phyloP scores from a whole-genome alignment of 2,329 filamentous ascomycete genomes.

The Aspergillus fijiensis region DNA sequence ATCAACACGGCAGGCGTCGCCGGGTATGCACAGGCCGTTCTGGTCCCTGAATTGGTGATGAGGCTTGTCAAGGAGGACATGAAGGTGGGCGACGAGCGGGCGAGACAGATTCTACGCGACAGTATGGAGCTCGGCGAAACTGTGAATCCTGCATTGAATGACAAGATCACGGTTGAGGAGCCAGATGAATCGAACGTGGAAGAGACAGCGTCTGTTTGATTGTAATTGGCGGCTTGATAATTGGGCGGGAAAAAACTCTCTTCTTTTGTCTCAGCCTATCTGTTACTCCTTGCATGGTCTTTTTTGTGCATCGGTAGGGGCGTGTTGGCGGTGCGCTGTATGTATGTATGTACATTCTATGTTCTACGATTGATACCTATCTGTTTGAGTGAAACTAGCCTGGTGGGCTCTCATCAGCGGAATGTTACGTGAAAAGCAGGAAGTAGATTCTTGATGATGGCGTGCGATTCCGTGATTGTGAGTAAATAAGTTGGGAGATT shows the following conservation, averaged over 20 bases:
- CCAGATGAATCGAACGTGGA: constrained; percentile 6
- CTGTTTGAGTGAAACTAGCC: background rate
- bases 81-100: constrained; percentile 47
- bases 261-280: background rate
- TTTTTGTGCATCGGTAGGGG: no score
- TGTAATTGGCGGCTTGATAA: background rate
- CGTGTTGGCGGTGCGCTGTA: background rate
- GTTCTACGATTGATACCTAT: background rate
- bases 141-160: constrained; percentile 64
- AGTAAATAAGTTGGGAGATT: background rate
- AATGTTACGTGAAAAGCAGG: background rate
- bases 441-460: background rate
- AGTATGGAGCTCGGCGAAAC: constrained; percentile 68
- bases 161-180: constrained; percentile 45
- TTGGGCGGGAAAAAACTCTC: background rate
- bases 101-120: constrained; percentile 60
- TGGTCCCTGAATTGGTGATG: constrained; percentile 69
- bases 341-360: background rate
- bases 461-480: background rate
- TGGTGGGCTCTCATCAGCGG: background rate
- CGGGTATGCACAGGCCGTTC: constrained; percentile 69
- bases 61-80: constrained; percentile 61
- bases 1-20: constrained; percentile 66
- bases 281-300: no score
- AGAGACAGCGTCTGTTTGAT: background rate